A percentile compares a stretch with the other conserved stretches of the same genome.
Conservation (phyloP, 2,329 filamentous ascomycete genomes). For the Neurospora sp. region DNA sequence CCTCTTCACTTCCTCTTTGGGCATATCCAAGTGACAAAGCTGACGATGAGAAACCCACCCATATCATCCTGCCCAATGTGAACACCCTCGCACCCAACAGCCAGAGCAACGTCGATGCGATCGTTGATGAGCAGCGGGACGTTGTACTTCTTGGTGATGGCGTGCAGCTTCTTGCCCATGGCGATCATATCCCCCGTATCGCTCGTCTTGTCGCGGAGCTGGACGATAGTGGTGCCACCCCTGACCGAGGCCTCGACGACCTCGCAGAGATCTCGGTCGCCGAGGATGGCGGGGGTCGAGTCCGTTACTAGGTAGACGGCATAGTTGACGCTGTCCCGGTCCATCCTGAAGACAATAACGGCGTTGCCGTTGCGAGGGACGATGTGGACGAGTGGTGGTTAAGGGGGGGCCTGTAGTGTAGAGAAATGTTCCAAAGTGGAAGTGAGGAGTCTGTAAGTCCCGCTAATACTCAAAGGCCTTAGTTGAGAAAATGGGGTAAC, state of each 20-base stretch:
- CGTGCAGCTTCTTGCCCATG: constrained; percentile 63
- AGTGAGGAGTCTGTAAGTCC: no score
- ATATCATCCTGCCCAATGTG: constrained; percentile 95
- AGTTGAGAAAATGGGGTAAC: no score
- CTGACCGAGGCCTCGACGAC: constrained; percentile 68
- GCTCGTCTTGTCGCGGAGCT: constrained; percentile 81
- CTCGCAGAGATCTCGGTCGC: constrained; percentile 54
- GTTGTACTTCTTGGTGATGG: constrained; percentile 53
- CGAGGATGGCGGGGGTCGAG: constrained; percentile 77
- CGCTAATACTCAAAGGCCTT: no score
- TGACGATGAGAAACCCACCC: constrained; percentile 35
- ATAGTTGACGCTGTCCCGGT: constrained; percentile 48
- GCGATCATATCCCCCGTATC: constrained; percentile 62
- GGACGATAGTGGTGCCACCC: constrained; percentile 78
- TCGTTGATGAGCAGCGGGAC: constrained; percentile 91
- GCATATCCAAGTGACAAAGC: not conserved
- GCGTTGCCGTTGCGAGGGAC: not conserved
- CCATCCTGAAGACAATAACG: not conserved
- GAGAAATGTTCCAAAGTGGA: no score
- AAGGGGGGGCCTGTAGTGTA: not conserved
- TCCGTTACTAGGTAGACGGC: constrained; percentile 87
- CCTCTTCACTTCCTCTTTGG: no score
- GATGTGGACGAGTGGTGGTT: not conserved
- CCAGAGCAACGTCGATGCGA: constrained; percentile 78
- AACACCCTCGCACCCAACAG: constrained; percentile 80